phyloP scores from a whole-genome alignment of 2,329 filamentous ascomycete genomes.

The Penicillium psychrosexuale region DNA sequence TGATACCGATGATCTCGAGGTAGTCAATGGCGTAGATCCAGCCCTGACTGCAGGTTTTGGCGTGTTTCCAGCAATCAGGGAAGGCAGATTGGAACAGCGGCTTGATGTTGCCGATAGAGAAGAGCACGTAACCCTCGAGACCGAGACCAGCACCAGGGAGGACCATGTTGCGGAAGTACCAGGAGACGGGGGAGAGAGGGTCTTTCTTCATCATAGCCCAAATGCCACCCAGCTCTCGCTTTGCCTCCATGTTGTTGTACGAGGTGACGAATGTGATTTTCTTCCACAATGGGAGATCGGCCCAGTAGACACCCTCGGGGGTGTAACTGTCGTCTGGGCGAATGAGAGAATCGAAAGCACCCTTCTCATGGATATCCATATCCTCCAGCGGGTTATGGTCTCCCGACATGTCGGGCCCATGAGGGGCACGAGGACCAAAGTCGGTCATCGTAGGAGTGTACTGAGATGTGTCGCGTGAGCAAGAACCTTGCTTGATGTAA shows the following conservation, averaged over 20 bases:
- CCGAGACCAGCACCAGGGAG: conserved; percentile 88
- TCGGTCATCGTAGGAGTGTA: conserved; percentile 32
- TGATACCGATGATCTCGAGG: conserved; percentile 91
- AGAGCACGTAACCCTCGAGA: conserved; percentile 92
- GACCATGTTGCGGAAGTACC: conserved; percentile 87
- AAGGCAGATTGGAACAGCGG: conserved; percentile 76
- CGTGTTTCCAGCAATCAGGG: conserved; percentile 70
- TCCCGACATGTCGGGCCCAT: conserved; percentile 49
- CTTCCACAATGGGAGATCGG: conserved; percentile 70
- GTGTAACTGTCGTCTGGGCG: conserved; percentile 88
- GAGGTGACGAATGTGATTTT: conserved; percentile 71
- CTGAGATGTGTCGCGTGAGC: conserved; percentile 11
- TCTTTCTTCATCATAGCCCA: conserved; percentile 82
- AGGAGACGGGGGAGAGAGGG: conserved; percentile 75
- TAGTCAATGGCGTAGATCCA: conserved; percentile 87
- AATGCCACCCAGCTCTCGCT: conserved; percentile 63
- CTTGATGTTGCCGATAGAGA: conserved; percentile 91
- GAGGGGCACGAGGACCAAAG: conserved; percentile 43
- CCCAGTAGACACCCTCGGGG: conserved; percentile 83
- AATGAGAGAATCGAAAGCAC: conserved; percentile 73
- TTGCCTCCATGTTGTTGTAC: conserved; percentile 68
- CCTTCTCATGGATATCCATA: conserved; percentile 59
- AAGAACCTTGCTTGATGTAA: conserved; percentile 1
- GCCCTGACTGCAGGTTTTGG: conserved; percentile 66
- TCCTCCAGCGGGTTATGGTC: conserved; percentile 44